Conservation (phyloP, 1,284 basidiomycete genomes). For the Macrocystidia cucumis region DNA sequence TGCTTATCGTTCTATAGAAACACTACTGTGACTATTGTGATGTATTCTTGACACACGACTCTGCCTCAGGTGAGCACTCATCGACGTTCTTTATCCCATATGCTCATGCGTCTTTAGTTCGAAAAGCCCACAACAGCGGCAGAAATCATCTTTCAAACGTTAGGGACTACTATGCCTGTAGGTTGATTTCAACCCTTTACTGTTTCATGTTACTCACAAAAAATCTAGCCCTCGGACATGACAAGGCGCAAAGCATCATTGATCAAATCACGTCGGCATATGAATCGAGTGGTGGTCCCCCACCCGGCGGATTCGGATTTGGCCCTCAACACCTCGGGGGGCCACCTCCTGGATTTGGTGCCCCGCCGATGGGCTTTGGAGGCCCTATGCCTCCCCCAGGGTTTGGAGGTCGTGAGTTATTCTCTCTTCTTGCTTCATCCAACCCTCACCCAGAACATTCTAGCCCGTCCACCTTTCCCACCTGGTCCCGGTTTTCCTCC, state of each 20-base stretch:
- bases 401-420: constrained; percentile 46
- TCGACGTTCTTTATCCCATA: too few relatives aligned
- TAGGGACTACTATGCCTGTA: constrained; percentile 94
- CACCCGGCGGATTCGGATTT: constrained; percentile 77
- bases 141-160: constrained; percentile 96
- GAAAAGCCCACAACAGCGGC: constrained; percentile 97
- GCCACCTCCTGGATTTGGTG: constrained; percentile 42
- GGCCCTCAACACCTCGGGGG: constrained; percentile 66
- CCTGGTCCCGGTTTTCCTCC: constrained; percentile 41
- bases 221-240: constrained; percentile 77
- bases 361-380: constrained; percentile 39
- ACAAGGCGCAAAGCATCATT: constrained; percentile 94
- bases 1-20: constrained; percentile 43
- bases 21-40: constrained; percentile 92
- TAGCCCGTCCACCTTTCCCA: constrained; percentile 65
- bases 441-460: constrained; percentile 8
- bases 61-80: constrained; percentile 61
- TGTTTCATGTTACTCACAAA: not conserved
- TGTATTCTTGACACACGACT: constrained; percentile 87
- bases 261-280: constrained; percentile 93
- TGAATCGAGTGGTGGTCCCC: constrained; percentile 78
- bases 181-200: constrained; percentile 19
- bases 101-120: constrained; percentile 49
- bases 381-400: constrained; percentile 36
- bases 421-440: constrained; percentile 1